Conservation (phyloP, 2,329 filamentous ascomycete genomes). For the Tolypocladium endophyticum region DNA sequence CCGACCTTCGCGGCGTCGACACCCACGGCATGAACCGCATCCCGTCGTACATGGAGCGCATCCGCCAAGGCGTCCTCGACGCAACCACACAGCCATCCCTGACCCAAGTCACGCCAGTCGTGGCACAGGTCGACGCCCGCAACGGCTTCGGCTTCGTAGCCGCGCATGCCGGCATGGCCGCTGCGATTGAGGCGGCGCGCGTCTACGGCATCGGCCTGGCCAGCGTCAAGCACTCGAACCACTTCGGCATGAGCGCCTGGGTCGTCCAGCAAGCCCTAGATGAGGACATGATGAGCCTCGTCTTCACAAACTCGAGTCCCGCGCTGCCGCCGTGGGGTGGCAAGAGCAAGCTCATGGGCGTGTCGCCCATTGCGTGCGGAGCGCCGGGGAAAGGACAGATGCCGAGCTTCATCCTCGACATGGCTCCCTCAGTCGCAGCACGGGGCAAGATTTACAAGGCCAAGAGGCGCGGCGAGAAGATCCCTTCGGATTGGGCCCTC, state of each 20-base stretch:
- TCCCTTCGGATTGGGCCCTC: slow-evolving; percentile 65
- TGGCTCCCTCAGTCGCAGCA: slow-evolving; percentile 60
- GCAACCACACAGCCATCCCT: slow-evolving; percentile 47
- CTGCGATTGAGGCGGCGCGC: slow-evolving; percentile 56
- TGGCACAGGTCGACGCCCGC: slow-evolving; percentile 54
- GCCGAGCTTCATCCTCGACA: slow-evolving; percentile 57
- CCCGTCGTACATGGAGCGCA: slow-evolving; percentile 65
- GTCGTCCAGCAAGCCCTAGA: slow-evolving; percentile 68
- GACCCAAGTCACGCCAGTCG: slow-evolving; percentile 55
- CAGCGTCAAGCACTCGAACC: slow-evolving; percentile 65
- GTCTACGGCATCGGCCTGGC: slow-evolving; percentile 65
- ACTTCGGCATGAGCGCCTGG: slow-evolving; percentile 79
- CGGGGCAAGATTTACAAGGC: slow-evolving; percentile 68
- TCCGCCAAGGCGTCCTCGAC: slow-evolving; percentile 59
- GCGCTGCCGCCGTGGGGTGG: slow-evolving; percentile 64
- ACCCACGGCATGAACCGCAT: slow-evolving; percentile 70
- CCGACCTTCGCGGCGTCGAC: slow-evolving; percentile 69
- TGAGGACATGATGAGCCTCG: slow-evolving; percentile 57
- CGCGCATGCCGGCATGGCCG: slow-evolving; percentile 53
- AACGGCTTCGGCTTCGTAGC: slow-evolving; percentile 71
- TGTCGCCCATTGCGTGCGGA: slow-evolving; percentile 65
- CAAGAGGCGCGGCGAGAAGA: slow-evolving; percentile 54
- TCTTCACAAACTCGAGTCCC: slow-evolving; percentile 63
- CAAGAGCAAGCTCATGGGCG: slow-evolving; percentile 57
- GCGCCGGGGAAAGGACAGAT: slow-evolving; percentile 51